Base-by-base conservation (phyloP, 441 rosid species). In the Theobroma grandiflorum region DNA sequence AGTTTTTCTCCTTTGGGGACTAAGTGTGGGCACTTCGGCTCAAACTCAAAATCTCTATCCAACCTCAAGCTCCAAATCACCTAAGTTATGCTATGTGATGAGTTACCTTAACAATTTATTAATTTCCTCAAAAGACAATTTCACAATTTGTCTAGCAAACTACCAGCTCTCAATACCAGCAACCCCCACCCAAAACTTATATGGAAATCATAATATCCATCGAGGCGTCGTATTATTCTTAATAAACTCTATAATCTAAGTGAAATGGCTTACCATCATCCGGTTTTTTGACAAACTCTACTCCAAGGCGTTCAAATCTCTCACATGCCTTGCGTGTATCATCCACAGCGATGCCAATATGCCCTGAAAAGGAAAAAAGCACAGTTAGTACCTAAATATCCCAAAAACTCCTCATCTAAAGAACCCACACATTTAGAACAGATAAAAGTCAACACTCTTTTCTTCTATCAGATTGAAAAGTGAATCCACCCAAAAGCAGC, bases 301-400 rank as follows among this genome's bases (percentile, higher is more conserved):
- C 98, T 20, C 97, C 98, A 18, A 93, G 88, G 59, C 79, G 78
- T 86, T 91, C 95, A 85, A 96, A 96, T 83, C 97, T 90, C 88
- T 91, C 98, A 47, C 98, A 94, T 75, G 97, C 98, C 90, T 94
- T 92, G 93, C 87, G 88, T 12, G 91, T 89, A 75, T 93, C 96
- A 85, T 93, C 95, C 79, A 94, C 99, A 4, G 98, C 90, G 74
- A 94, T 85, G 69, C 98, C 98, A 10, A 94, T 92, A 81, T 96
- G 98, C 64, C 99, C 99, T 94, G 89, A 37, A 82, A 80, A 18
- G 15, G 22, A 61, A 79, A 35, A 61, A 22, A 63, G 10, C 40
- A 57, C 9, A 72, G n/a, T 49, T 33, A 53, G 33, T 26, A 73
- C 3, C 22, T 58, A 2, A 31, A 50, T 11, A 18, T 11, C 14